Base-by-base conservation (phyloP, 495 filamentous ascomycete species). In the Annulohypoxylon nitens region DNA sequence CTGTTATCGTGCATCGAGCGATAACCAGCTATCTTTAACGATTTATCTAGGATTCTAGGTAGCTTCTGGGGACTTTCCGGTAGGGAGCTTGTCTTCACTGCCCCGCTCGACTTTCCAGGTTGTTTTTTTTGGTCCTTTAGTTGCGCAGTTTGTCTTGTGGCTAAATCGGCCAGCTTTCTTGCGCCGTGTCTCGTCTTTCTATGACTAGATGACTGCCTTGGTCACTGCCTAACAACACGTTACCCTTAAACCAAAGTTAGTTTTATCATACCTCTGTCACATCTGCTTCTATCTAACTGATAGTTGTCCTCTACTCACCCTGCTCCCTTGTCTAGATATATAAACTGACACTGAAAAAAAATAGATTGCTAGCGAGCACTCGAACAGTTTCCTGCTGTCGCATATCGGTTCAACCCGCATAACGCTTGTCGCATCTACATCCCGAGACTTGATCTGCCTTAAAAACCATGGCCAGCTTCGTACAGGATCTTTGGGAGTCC, bases 401-500 rank as follows among this genome's bases (percentile, higher is more conserved):
- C 75, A 73, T 67, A 71, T 53, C 67, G 71, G 69, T 48, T 57
- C 39, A 62, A 64, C 37, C 47, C 37, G 25, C 11, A 61, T 26
- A 53, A n/a, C 34, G 8, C 41, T 61, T 73, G 68, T 75, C 69
- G 67, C 75, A 62, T 75, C 45, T 37, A 57, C 18, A 51, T 30
- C 36, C 60, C 59, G 73, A 76, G 33, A 60, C 57, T 64, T 69
- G 36, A 50, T 47, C 30, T 55, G 20, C 30, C 33, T 41, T 60
- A 25, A 57, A 34, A 60, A 81, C 50, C 80, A 98, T 98, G 95
- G 87, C 90, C 16, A 85, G 88, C 73, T 98, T 99, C 80, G 67
- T 97, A 64, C 85, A 88, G 64, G 88, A 93, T 62, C 91, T 99
- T 64, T 97, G 93, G 91, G 87, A 88, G 74, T 97, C 94, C 76